phyloP scores from a whole-genome alignment of 2,329 filamentous ascomycete genomes.

The Neodidymelliopsis sp. region DNA sequence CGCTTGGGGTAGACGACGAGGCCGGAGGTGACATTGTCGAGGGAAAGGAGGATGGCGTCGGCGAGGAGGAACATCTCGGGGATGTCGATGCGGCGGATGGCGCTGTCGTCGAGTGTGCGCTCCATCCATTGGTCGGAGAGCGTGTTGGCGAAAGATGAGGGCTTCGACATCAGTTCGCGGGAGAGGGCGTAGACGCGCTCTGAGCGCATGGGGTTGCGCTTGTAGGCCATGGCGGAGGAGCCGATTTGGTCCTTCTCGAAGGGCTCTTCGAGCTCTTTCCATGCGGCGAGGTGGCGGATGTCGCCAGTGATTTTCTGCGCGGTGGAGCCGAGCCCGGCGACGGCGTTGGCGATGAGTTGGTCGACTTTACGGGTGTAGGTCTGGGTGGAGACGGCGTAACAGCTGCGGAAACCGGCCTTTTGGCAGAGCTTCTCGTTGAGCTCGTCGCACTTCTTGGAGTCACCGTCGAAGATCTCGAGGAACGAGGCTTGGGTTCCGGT shows the following conservation, averaged over 20 bases:
- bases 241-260: conserved; percentile 75
- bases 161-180: conserved; percentile 62
- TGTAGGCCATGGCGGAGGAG: conserved; percentile 65
- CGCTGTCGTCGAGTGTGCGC: conserved; percentile 78
- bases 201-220: conserved; percentile 66
- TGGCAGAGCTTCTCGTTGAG: conserved; percentile 69
- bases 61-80: conserved; percentile 59
- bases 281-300: conserved; percentile 74
- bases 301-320: conserved; percentile 77
- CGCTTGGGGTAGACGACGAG: conserved; percentile 79
- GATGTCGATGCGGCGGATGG: conserved; percentile 66
- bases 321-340: conserved; percentile 80
- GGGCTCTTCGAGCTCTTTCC: conserved; percentile 87
- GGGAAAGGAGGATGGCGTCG: conserved; percentile 67
- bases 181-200: conserved; percentile 68
- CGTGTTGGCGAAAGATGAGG: conserved; percentile 67
- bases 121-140: conserved; percentile 79
- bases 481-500: conserved; percentile 68
- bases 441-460: conserved; percentile 66
- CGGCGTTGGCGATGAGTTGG: conserved; percentile 78
- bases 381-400: conserved; percentile 73
- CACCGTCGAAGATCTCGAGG: conserved; percentile 70
- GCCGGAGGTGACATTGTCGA: conserved; percentile 76
- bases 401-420: conserved; percentile 69
- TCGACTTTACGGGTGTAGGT: conserved; percentile 86